Evolutionary conservation across 768 basidiomycete species (phyloP).

Genomic region (Termitomyces heimii): DNA sequence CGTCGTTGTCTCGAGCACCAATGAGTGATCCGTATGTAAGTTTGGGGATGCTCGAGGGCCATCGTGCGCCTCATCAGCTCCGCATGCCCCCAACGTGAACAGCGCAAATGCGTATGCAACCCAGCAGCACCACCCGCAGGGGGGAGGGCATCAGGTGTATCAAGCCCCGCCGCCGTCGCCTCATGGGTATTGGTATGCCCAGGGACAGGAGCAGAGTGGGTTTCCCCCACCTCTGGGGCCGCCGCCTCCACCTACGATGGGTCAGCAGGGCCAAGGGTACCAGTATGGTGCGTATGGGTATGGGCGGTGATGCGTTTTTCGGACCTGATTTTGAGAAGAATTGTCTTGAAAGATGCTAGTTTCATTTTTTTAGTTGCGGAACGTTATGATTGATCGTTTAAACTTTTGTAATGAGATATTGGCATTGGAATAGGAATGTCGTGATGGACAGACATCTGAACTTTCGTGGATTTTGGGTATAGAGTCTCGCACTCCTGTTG

Average conservation of each 20-base stretch:
- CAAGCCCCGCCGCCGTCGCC: not conserved
- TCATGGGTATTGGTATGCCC: not conserved
- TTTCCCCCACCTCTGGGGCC: not conserved
- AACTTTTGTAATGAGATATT: too few relatives aligned
- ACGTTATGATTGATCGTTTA: not conserved
- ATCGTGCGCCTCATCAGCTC: not conserved
- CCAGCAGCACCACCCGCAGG: conserved; percentile 7
- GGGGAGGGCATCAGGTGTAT: not conserved
- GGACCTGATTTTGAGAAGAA: not conserved
- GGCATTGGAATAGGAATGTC: too few relatives aligned
- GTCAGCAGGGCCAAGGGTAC: not conserved
- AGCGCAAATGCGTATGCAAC: not conserved
- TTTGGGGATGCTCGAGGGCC: conserved; percentile 26
- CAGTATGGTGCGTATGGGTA: not conserved
- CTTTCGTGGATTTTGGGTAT: too few relatives aligned
- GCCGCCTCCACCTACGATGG: not conserved
- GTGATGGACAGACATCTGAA: too few relatives aligned
- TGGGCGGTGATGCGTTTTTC: not conserved
- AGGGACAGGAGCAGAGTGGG: not conserved
- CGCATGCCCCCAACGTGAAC: not conserved
- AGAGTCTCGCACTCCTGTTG: too few relatives aligned
- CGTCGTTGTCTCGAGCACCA: not conserved
- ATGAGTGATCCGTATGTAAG: conserved; percentile 31
- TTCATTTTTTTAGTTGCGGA: not conserved
- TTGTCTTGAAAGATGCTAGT: not conserved